phyloP scores from a whole-genome alignment of 495 filamentous ascomycete species.

The Neurospora sublineolata region DNA sequence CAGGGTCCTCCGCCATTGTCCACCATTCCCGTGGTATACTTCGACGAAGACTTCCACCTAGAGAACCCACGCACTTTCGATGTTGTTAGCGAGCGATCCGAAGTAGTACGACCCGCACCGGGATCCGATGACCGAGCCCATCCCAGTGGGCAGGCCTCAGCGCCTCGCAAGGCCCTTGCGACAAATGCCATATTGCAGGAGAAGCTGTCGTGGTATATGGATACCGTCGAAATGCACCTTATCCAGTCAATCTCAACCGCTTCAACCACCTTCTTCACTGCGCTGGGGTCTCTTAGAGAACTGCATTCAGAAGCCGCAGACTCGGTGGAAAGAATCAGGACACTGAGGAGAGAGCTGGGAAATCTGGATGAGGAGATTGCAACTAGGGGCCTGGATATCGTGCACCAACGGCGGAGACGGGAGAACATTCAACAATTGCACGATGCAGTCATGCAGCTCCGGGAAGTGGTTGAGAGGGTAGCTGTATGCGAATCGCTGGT shows the following conservation, averaged over 20 bases:
- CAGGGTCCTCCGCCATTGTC: constrained; percentile 74
- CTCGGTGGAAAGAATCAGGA: constrained; percentile 77
- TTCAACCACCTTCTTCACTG: constrained; percentile 92
- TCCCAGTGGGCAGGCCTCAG: constrained; percentile 49
- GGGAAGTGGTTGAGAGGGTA: constrained; percentile 63
- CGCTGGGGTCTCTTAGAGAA: constrained; percentile 79
- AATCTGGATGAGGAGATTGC: constrained; percentile 82
- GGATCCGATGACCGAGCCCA: constrained; percentile 43
- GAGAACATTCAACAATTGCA: constrained; percentile 80
- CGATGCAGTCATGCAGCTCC: constrained; percentile 72
- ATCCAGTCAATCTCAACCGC: constrained; percentile 93
- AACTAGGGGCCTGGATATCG: constrained; percentile 71
- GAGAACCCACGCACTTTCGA: constrained; percentile 97
- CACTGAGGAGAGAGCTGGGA: constrained; percentile 64
- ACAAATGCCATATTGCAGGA: constrained; percentile 99
- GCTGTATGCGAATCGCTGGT: constrained; percentile 68
- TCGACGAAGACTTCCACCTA: constrained; percentile 87
- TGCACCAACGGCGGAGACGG: constrained; percentile 65
- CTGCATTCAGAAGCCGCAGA: constrained; percentile 87
- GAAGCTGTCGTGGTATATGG: constrained; percentile 99
- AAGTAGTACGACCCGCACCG: constrained; percentile 64
- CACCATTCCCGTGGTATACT: constrained; percentile 86
- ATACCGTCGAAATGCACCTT: constrained; percentile 94
- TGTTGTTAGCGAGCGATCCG: constrained; percentile 89
- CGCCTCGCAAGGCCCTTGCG: constrained; percentile 76